Evolutionary conservation across 352 stramenopile species (phyloP).

Genomic region (Phytophthora sansomeana): DNA sequence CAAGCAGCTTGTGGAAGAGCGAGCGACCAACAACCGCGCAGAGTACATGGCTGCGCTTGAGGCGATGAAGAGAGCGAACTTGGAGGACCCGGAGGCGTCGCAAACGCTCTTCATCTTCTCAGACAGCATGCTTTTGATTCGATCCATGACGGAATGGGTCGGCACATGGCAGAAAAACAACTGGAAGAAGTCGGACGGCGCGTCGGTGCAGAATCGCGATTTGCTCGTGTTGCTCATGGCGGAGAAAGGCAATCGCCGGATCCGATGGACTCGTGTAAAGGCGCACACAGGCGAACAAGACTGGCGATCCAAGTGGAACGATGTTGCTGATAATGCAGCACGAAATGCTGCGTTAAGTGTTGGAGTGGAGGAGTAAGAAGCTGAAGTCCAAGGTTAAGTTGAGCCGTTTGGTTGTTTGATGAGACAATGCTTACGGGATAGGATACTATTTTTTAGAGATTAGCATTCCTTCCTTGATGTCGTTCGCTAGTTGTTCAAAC

Average conservation of each 20-base stretch:
- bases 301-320: constrained; percentile 80
- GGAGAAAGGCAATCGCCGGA: constrained; percentile 49
- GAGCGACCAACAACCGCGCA: constrained; percentile 61
- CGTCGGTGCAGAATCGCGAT: constrained; percentile 68
- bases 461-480: too few relatives aligned
- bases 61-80: constrained; percentile 71
- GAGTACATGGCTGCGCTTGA: constrained; percentile 66
- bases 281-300: constrained; percentile 64
- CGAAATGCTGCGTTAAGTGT: constrained; percentile 39
- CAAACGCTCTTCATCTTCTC: constrained; percentile 56
- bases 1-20: constrained; percentile 50
- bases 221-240: constrained; percentile 63
- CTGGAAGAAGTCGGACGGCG: constrained; percentile 69
- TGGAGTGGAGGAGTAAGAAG: too few relatives aligned
- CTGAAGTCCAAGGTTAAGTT: too few relatives aligned
- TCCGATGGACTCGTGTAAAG: constrained; percentile 77
- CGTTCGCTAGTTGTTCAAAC: too few relatives aligned
- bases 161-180: constrained; percentile 64
- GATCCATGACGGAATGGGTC: constrained; percentile 84
- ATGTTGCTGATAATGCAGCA: constrained; percentile 66
- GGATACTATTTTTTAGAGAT: too few relatives aligned
- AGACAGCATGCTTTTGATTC: constrained; percentile 68
- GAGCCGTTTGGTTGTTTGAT: too few relatives aligned
- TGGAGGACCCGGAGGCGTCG: constrained; percentile 44
- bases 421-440: too few relatives aligned